Evolutionary conservation across 2,329 filamentous ascomycete species (phyloP), one percentile per base, ranked within the genome.

Genomic region (Thielaviopsis ethacetica): DNA sequence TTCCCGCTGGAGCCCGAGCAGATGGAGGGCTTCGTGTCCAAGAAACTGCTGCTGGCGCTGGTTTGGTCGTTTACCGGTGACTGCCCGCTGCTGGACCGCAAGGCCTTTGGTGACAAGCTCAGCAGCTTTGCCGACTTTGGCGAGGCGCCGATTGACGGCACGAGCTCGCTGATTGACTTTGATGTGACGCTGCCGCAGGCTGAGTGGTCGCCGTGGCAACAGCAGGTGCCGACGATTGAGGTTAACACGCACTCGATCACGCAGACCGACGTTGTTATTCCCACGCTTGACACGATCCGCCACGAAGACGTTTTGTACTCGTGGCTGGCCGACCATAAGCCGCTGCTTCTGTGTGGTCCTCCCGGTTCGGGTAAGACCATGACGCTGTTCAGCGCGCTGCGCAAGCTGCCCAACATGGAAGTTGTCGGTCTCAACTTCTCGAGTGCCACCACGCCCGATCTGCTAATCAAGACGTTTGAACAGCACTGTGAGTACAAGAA

Each of bases 401-500:
- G 93, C 63, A 98, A 98, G 72, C 77, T 98, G 60, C 91, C 91
- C 3, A 96, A 96, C 69, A 96, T 98, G 91, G 93, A 98, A 72
- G 90, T 96, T 60, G 94, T 98, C 34, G 93, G 93, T 54, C 88
- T 99, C 69, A 99, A 99, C 73, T 98, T 99, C 71, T 98, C 94
- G 4, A 98, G 93, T 66, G 94, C 93, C 1, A 99, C 94, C 0
- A 98, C 93, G 0, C 94, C 93, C 0, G 94, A 98, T 70, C 82
- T 99, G 27, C 81, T 99, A 62, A 91, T 98, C 76, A 98, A 98
- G 78, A 98, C 94, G 0, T 95, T 99, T 65, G 93, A 98, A 73
- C 94, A 98, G 70, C 96, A 98, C 71, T 99, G 93, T 72, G 93
- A 98, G 72, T 98, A 99, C 75, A 94, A 91, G 76, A 98, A 98